Conservation (phyloP, 2,329 filamentous ascomycete species). For the Rutstroemia sp. region DNA sequence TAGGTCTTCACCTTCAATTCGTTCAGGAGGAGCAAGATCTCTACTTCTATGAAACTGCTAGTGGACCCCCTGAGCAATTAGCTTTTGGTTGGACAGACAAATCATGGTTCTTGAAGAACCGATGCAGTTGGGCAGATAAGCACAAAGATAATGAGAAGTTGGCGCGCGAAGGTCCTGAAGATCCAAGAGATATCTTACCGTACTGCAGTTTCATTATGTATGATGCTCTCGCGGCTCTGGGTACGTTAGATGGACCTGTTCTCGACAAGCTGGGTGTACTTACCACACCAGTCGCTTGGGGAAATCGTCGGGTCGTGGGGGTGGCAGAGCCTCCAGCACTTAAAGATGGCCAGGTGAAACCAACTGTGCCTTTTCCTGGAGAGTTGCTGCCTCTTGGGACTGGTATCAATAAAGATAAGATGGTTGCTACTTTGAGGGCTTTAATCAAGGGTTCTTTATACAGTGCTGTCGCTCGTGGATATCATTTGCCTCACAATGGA, state of each 20-base stretch:
- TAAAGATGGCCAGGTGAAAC: too few species aligned
- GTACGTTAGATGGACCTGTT: constrained; percentile 4
- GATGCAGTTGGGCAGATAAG: constrained; percentile 12
- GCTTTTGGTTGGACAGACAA: too few species aligned
- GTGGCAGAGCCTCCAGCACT: too few species aligned
- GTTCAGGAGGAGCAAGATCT: constrained; percentile 21
- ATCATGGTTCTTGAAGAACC: background rate
- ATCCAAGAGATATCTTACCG: constrained; percentile 18
- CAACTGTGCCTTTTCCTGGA: background rate
- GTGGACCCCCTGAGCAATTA: background rate
- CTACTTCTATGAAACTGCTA: constrained; percentile 19
- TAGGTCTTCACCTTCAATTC: constrained; percentile 20
- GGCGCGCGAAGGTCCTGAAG: constrained; percentile 3
- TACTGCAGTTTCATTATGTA: constrained; percentile 23
- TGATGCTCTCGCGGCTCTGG: constrained; percentile 26
- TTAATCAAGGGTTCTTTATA: background rate
- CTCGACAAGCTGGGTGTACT: too few species aligned
- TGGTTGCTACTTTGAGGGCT: background rate
- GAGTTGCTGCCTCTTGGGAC: background rate
- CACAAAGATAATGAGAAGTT: constrained; percentile 11
- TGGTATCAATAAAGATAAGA: background rate
- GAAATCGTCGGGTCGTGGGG: background rate
- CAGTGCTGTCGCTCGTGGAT: background rate
- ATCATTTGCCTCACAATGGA: too few species aligned
- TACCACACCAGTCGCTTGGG: background rate